phyloP scores from a whole-genome alignment of 2,329 filamentous ascomycete species.

The Cercospora nicotianae region DNA sequence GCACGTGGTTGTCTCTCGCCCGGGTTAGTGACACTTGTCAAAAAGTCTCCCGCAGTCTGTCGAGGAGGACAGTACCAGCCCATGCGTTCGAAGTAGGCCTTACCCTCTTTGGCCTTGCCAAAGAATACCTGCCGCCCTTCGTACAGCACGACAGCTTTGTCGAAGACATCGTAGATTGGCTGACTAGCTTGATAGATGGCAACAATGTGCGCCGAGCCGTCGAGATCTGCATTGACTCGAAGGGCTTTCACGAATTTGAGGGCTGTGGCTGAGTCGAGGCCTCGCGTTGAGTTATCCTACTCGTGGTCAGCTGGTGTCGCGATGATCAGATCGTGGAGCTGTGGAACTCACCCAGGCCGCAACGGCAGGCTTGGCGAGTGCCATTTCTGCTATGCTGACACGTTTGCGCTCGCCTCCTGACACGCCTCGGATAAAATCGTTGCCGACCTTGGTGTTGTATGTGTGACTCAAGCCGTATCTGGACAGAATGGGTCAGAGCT shows the following conservation, averaged over 20 bases:
- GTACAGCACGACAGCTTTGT: constrained; percentile 73
- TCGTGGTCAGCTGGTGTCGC: not conserved
- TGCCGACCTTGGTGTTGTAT: constrained; percentile 55
- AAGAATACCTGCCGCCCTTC: constrained; percentile 78
- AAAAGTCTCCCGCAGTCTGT: constrained; percentile 68
- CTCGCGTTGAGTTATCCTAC: constrained; percentile 53
- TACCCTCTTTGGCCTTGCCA: constrained; percentile 61
- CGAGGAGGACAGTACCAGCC: constrained; percentile 67
- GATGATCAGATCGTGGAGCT: not conserved
- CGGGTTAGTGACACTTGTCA: constrained; percentile 68
- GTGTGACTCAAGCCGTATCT: constrained; percentile 60
- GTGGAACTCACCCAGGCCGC: constrained; percentile 41
- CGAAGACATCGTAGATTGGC: constrained; percentile 64
- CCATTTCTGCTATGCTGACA: constrained; percentile 60
- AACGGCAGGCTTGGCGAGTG: constrained; percentile 43
- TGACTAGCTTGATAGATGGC: constrained; percentile 58
- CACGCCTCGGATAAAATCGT: constrained; percentile 62
- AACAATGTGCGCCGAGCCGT: constrained; percentile 53
- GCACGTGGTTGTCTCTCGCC: constrained; percentile 56
- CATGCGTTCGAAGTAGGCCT: constrained; percentile 65
- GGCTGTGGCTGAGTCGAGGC: constrained; percentile 58
- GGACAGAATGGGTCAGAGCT: constrained; percentile 26
- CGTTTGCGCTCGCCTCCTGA: constrained; percentile 57
- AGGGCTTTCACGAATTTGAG: constrained; percentile 59
- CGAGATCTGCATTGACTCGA: constrained; percentile 51